These are phyloP conservation scores for Melaleuca quinquenervia DNA, from an alignment of 345 rosid genomes.

Conservation along the genomic window DNA sequence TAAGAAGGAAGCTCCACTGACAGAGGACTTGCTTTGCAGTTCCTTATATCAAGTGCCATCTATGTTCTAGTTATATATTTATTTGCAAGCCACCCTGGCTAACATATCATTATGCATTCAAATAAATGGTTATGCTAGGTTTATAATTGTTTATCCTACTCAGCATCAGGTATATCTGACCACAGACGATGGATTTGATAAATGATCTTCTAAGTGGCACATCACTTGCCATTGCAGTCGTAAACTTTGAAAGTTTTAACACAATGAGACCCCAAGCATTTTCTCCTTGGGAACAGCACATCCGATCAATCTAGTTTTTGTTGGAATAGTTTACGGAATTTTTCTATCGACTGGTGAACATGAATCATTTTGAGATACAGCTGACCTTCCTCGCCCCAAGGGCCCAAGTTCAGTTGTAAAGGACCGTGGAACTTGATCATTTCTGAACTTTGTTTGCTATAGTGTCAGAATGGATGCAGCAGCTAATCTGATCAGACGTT, in stretches of 20 bases:
- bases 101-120: background rate
- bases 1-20: background rate
- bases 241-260: background rate
- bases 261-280: background rate
- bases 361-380: background rate
- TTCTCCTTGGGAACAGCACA: background rate
- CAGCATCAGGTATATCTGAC: background rate
- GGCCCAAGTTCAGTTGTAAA: background rate
- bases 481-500: background rate
- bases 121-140: background rate
- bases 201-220: background rate
- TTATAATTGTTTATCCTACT: background rate
- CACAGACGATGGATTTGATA: background rate
- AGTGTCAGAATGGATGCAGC: background rate
- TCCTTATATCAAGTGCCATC: background rate
- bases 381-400: background rate
- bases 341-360: background rate
- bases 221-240: background rate
- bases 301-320: background rate
- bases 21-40: background rate
- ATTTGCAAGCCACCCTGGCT: background rate
- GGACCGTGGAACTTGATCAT: background rate
- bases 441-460: background rate
- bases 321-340: background rate
- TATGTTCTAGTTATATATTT: background rate